Evolutionary conservation across 2,329 filamentous ascomycete genomes (phyloP), one percentile per base, ranked within the genome.

Genomic region (Verruconis gallopava): DNA sequence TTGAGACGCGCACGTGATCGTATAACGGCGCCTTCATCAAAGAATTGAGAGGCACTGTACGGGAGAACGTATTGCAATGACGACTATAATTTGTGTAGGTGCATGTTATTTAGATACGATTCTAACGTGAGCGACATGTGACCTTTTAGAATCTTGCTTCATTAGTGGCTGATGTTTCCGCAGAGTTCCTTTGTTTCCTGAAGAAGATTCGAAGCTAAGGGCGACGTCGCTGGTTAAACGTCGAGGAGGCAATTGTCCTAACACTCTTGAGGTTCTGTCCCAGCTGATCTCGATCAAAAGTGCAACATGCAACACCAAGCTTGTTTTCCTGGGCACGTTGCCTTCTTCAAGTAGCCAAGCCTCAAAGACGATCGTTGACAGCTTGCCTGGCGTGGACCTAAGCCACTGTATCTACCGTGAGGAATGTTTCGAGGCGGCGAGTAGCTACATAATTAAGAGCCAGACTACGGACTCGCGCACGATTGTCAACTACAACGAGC

Each of bases 71-170:
- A n/a, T n/a, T n/a, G n/a, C 4, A 4, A 73, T 70, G 64, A 70
- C 67, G 59, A 71, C 74, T 48, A 64, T 84, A 46, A 62, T 82
- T 40, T 70, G 77, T 36, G 66, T 80, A 35, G 79, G 79, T 17
- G 77, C 77, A 19, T 79, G 77, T 50, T 83, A 83, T 59, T 60
- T 82, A 28, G 79, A 84, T 57, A 84, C 77, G 2, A 79, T 84
- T 45, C 64, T 82, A 32, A 77, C 68, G 77, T 71, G 63, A 58
- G 61, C 41, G 3, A 6, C 15, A 25, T 19, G 4, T 5, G 4
- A 28, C 9, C 18, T 3, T 18, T 2, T 32, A 5, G 17, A 3
- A 11, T 39, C 4, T 35, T 21, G 18, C 47, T 22, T 38, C 43
- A 47, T 44, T 40, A 41, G 46, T 40, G 38, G 37, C 41, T 37